Evolutionary conservation across 345 rosid species (phyloP).

Genomic region (Jatropha curcas): DNA sequence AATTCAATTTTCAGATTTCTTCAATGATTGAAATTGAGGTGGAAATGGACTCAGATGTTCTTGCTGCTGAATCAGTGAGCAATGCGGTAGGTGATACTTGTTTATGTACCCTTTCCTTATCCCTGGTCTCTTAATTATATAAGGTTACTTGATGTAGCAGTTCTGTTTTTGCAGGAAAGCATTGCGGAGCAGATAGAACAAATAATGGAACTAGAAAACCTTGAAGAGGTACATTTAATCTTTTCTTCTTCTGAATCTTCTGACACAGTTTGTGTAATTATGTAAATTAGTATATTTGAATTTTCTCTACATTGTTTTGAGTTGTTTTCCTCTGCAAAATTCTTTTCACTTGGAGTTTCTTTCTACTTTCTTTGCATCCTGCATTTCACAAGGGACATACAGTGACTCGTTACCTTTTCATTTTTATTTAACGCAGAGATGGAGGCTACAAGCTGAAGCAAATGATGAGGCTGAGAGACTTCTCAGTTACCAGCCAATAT

Average conservation of each 20-base stretch:
- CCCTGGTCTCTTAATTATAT: background rate
- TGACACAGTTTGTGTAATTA: background rate
- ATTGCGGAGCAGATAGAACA: slow-evolving; percentile 81
- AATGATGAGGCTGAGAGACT: slow-evolving; percentile 94
- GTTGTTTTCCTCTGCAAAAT: background rate
- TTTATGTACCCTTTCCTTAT: slow-evolving; percentile 8
- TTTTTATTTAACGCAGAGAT: slow-evolving; percentile 49
- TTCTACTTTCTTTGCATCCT: background rate
- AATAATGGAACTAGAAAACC: slow-evolving; percentile 92
- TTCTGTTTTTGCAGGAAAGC: slow-evolving; percentile 56
- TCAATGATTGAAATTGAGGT: slow-evolving; percentile 99
- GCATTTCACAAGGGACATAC: background rate
- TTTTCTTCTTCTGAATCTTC: background rate
- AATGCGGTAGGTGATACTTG: slow-evolving; percentile 51
- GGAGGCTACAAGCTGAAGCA: slow-evolving; percentile 93
- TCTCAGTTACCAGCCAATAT: slow-evolving; percentile 58
- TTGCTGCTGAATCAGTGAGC: slow-evolving; percentile 90
- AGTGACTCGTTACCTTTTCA: background rate
- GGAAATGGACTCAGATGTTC: slow-evolving; percentile 91
- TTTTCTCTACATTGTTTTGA: too few species aligned
- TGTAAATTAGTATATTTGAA: background rate
- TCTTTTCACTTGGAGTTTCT: background rate
- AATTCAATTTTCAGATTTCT: slow-evolving; percentile 56
- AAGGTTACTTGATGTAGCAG: slow-evolving; percentile 9
- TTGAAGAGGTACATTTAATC: slow-evolving; percentile 69